Evolutionary conservation across 345 rosid species (phyloP).

Genomic region (Psidium friedrichsthalianum): DNA sequence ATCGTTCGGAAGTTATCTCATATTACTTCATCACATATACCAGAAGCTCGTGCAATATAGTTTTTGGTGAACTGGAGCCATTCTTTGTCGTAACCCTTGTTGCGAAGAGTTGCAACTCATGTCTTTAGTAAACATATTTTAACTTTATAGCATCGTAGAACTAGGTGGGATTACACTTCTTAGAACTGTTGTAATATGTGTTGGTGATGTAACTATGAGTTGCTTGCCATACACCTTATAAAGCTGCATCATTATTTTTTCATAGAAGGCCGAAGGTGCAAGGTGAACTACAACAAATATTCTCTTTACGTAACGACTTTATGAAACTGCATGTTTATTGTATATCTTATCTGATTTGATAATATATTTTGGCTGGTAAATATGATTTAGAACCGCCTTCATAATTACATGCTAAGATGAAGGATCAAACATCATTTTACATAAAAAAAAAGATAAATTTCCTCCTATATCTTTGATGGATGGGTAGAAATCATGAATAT

Average conservation of each 20-base stretch:
- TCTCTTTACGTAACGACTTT: background rate
- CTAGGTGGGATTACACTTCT: background rate
- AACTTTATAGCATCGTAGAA: background rate
- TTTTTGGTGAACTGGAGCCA: background rate
- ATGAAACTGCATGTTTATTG: background rate
- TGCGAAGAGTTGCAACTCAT: background rate
- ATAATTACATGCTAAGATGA: background rate
- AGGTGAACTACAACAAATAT: background rate
- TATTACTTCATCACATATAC: background rate
- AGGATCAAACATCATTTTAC: background rate
- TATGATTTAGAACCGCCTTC: no score
- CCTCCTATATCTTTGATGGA: background rate
- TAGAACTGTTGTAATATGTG: background rate
- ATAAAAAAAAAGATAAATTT: background rate
- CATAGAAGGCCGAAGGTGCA: background rate
- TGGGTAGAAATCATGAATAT: background rate
- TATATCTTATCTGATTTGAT: background rate
- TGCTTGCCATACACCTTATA: background rate
- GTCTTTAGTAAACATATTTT: background rate
- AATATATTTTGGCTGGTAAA: background rate
- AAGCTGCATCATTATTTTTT: background rate
- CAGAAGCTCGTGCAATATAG: fast-evolving
- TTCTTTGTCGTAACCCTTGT: background rate
- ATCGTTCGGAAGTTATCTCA: background rate
- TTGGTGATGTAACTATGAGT: background rate